Percentiles rank a stretch among this genome's conserved stretches.
Conservation (phyloP, 371 early-diverging fungal genomes). For the Mortierella sp. region DNA sequence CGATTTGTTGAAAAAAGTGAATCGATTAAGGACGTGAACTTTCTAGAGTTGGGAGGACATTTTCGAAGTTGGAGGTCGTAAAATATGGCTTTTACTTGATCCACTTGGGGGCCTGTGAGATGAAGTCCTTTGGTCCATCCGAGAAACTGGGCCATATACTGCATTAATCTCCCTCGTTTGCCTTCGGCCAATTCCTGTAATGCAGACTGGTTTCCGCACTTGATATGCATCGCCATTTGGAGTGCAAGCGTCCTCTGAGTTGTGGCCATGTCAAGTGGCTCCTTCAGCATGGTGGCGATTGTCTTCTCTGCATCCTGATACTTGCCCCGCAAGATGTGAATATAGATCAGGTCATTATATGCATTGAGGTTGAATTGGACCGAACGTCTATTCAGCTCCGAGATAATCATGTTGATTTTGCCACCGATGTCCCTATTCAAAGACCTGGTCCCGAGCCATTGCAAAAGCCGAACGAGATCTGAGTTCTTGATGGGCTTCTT, state of each 20-base stretch:
- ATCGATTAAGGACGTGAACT: constrained; percentile 26
- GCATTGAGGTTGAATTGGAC: constrained; percentile 8
- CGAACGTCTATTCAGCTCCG: constrained; percentile 4
- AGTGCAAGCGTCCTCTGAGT: constrained; percentile 24
- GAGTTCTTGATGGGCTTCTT: neutral
- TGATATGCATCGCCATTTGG: constrained; percentile 40
- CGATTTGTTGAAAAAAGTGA: constrained; percentile 9
- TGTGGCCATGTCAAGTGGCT: neutral
- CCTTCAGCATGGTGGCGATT: constrained; percentile 15
- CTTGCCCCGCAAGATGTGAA: constrained; percentile 30
- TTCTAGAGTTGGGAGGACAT: constrained; percentile 33
- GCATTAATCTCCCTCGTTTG: neutral
- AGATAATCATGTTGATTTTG: constrained; percentile 16
- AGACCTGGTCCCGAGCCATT: constrained; percentile 31
- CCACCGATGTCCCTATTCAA: constrained; percentile 23
- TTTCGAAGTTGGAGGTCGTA: neutral
- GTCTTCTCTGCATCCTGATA: constrained; percentile 24
- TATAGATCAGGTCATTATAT: constrained; percentile 34
- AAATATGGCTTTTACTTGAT: constrained; percentile 23
- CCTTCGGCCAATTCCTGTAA: constrained; percentile 10
- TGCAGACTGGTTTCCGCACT: constrained; percentile 22
- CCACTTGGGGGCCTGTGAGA: constrained; percentile 17
- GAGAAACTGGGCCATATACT: constrained; percentile 29
- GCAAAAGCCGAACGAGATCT: constrained; percentile 25
- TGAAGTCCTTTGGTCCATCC: constrained; percentile 44